Evolutionary conservation across 192 early-diverging fungal species (phyloP).

Genomic region (Mortierella hygrophila): DNA sequence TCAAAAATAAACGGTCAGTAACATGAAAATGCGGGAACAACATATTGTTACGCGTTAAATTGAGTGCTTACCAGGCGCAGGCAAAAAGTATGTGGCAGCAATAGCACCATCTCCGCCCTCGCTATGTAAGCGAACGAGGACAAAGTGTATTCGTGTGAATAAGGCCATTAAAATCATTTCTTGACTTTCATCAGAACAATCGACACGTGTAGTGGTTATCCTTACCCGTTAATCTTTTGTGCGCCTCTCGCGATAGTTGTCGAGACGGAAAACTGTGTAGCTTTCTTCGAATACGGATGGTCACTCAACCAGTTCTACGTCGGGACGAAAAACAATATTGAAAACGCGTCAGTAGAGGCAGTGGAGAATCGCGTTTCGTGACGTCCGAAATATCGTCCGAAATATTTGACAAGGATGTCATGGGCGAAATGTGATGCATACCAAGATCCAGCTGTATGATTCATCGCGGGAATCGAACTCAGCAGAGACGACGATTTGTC

Average conservation of each 20-base stretch:
- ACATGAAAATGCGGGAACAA: too few species aligned
- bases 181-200: too few species aligned
- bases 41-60: not conserved
- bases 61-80: conserved; percentile 62
- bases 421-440: not conserved
- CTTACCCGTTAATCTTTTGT: conserved; percentile 61
- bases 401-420: not conserved
- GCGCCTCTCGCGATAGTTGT: conserved; percentile 62
- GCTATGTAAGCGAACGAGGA: not conserved
- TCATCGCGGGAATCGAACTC: conserved; percentile 70
- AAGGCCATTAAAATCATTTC: too few species aligned
- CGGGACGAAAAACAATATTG: conserved; percentile 17
- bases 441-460: conserved; percentile 62
- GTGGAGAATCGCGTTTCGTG: not conserved
- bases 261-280: conserved; percentile 65
- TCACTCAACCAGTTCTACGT: conserved; percentile 66
- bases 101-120: conserved; percentile 35
- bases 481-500: conserved; percentile 58
- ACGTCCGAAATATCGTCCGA: not conserved
- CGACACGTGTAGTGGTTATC: not conserved
- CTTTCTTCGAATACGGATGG: conserved; percentile 57
- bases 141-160: not conserved
- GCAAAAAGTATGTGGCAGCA: conserved; percentile 67
- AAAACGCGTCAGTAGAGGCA: not conserved
- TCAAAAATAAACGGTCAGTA: too few species aligned